These are phyloP conservation scores for Pichia occidentalis DNA, from an alignment of 805 yeast genomes.

Conservation along the genomic window DNA sequence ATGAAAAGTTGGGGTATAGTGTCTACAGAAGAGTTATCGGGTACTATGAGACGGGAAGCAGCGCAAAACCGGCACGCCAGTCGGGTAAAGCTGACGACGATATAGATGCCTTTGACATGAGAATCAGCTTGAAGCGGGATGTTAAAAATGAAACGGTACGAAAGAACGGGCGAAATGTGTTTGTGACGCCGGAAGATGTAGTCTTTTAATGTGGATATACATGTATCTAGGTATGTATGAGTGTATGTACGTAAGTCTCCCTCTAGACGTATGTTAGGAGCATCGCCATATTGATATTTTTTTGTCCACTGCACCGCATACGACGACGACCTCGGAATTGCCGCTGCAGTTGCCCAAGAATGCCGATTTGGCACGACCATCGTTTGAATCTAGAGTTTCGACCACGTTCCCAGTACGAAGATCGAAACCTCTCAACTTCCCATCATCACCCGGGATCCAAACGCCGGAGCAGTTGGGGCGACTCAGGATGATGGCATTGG, in stretches of 20 bases:
- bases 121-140: conserved; percentile 59
- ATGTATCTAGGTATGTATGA: background rate
- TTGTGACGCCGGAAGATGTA: conserved; percentile 63
- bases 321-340: conserved; percentile 33
- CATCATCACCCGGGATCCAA: conserved; percentile 70
- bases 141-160: conserved; percentile 45
- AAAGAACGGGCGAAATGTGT: conserved; percentile 50
- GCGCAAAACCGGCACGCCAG: conserved; percentile 3
- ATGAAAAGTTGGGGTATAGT: conserved; percentile 79
- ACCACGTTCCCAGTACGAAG: conserved; percentile 33
- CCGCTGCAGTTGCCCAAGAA: conserved; percentile 24
- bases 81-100: conserved; percentile 46
- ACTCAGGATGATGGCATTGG: conserved; percentile 37
- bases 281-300: conserved; percentile 29
- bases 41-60: conserved; percentile 83
- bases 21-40: conserved; percentile 84
- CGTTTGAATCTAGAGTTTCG: conserved; percentile 31
- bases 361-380: conserved; percentile 46
- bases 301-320: conserved; percentile 46
- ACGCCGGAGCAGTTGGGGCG: conserved; percentile 37
- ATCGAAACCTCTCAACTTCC: conserved; percentile 54
- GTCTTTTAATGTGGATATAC: conserved; percentile 34
- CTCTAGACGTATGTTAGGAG: no score
- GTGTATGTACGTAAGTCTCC: no score
- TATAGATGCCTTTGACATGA: conserved; percentile 85